Evolutionary conservation across 306 rosid species (phyloP).

Genomic region (Sophora flavescens): DNA sequence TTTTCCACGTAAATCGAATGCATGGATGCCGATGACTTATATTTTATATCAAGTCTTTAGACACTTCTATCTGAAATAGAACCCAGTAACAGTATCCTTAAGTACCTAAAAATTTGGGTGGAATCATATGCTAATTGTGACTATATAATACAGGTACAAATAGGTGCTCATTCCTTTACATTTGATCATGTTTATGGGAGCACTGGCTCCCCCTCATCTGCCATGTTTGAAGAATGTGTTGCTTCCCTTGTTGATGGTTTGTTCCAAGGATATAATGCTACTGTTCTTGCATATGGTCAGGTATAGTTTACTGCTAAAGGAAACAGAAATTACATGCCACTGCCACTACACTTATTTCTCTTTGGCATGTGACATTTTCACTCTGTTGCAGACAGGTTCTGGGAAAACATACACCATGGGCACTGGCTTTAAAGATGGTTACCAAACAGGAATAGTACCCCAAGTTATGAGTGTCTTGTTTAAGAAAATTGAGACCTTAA

Average conservation of each 20-base stretch:
- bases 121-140: slow-evolving; percentile 34
- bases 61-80: slow-evolving; percentile 18
- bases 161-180: slow-evolving; percentile 94
- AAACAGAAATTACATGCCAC: slow-evolving; percentile 35
- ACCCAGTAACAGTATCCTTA: neutral
- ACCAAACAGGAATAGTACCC: slow-evolving; percentile 81
- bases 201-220: slow-evolving; percentile 80
- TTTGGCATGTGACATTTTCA: slow-evolving; percentile 50
- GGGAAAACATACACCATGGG: slow-evolving; percentile 99
- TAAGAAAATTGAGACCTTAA: slow-evolving; percentile 80
- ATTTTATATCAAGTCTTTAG: slow-evolving; percentile 25
- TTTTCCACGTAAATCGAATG: slow-evolving; percentile 24
- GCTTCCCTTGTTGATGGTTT: slow-evolving; percentile 87
- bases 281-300: slow-evolving; percentile 99
- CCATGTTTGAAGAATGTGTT: slow-evolving; percentile 87
- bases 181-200: slow-evolving; percentile 98
- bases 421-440: slow-evolving; percentile 88
- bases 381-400: slow-evolving; percentile 88
- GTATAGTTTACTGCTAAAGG: slow-evolving; percentile 55
- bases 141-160: slow-evolving; percentile 76
- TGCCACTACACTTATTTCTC: slow-evolving; percentile 31
- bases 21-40: neutral
- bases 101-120: slow-evolving; percentile 2
- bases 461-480: slow-evolving; percentile 89
- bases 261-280: slow-evolving; percentile 98